phyloP scores from a whole-genome alignment of 2,329 filamentous ascomycete genomes.

The Botrytis porri region DNA sequence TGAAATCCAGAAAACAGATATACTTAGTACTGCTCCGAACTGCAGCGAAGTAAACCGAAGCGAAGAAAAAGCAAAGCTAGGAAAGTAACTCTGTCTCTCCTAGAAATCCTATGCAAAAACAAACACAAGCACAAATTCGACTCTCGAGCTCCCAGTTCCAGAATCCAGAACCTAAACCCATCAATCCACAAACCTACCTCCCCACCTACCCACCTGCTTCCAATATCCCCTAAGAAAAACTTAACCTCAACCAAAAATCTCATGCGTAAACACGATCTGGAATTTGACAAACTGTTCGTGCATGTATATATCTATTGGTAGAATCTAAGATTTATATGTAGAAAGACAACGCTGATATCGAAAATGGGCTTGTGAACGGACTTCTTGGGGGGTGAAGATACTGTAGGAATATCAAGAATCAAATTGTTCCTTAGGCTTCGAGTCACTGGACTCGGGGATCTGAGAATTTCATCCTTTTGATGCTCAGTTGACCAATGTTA shows the following conservation, averaged over 20 bases:
- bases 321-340: background rate
- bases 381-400: background rate
- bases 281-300: fast-evolving
- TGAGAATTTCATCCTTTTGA: background rate
- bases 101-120: too few species aligned
- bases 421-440: fast-evolving
- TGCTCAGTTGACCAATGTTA: background rate
- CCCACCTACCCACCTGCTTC: too few species aligned
- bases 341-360: background rate
- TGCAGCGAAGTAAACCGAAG: too few species aligned
- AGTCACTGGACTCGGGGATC: background rate
- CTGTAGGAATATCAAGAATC: background rate
- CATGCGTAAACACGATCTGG: background rate
- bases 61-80: too few species aligned
- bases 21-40: too few species aligned
- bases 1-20: background rate
- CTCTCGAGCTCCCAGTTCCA: too few species aligned
- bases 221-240: too few species aligned
- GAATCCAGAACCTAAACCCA: too few species aligned
- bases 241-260: too few species aligned
- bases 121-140: too few species aligned
- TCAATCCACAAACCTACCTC: too few species aligned
- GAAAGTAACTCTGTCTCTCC: too few species aligned
- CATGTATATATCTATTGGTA: background rate
- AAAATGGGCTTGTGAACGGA: background rate